phyloP scores from a whole-genome alignment of 163 green algal genomes.

The Trebouxiophyceae sp. region DNA sequence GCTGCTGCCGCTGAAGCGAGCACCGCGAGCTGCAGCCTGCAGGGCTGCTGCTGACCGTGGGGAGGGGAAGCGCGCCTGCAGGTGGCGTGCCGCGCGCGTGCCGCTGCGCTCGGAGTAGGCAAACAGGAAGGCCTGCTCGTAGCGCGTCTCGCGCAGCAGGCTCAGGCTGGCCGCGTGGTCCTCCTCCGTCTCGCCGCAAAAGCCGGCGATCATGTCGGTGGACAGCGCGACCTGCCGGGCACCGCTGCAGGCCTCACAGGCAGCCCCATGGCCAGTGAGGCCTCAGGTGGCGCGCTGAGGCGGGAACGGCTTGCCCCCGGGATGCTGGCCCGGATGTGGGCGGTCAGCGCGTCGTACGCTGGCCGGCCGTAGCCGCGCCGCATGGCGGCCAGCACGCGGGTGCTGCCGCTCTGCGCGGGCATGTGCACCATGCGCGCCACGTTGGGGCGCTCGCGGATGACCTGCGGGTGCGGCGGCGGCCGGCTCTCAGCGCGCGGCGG shows the following conservation, averaged over 20 bases:
- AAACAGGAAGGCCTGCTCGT: constrained; percentile 85
- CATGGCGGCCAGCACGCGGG: constrained; percentile 66
- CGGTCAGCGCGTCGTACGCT: constrained; percentile 77
- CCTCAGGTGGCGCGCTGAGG: too few relatives aligned
- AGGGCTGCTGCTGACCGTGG: too few relatives aligned
- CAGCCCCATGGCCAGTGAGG: too few relatives aligned
- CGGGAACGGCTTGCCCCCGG: constrained; percentile 22
- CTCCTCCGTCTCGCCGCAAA: constrained; percentile 82
- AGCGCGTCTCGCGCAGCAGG: constrained; percentile 56
- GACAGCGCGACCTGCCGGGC: constrained; percentile 50
- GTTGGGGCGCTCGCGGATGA: constrained; percentile 61
- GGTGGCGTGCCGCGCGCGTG: constrained; percentile 70
- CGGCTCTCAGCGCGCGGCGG: too few relatives aligned
- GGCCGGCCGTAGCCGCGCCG: constrained; percentile 72
- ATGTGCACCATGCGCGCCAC: constrained; percentile 86
- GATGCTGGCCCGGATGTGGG: constrained; percentile 37
- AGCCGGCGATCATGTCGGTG: constrained; percentile 87
- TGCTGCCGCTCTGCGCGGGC: constrained; percentile 81
- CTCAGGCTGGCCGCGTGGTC: constrained; percentile 70
- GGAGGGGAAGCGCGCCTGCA: too few relatives aligned
- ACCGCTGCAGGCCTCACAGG: too few relatives aligned
- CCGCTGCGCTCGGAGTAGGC: constrained; percentile 71
- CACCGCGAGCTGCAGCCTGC: too few relatives aligned
- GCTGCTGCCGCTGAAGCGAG: too few relatives aligned
- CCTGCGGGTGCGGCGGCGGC: constrained; percentile 15